Evolutionary conservation across 2,329 filamentous ascomycete genomes (phyloP).

Genomic region (Aspergillus fumigatiaffinis): DNA sequence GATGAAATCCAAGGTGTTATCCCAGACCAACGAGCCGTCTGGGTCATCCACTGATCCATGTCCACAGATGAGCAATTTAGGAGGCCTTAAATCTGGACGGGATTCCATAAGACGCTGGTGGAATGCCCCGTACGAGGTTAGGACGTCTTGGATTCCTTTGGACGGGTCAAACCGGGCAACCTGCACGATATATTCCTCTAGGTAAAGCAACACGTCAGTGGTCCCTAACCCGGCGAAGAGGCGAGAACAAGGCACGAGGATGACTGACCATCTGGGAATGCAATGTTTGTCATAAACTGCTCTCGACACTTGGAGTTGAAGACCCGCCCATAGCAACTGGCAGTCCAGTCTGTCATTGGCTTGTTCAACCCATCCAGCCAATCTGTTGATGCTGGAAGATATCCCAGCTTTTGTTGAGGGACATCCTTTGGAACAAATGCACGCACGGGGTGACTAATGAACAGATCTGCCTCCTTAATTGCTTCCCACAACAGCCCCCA

Average conservation of each 20-base stretch:
- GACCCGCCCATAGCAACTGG: constrained; percentile 68
- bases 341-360: constrained; percentile 64
- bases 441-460: constrained; percentile 76
- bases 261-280: constrained; percentile 32
- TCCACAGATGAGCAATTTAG: constrained; percentile 69
- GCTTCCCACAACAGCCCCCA: constrained; percentile 73
- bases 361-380: constrained; percentile 85
- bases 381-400: constrained; percentile 76
- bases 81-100: constrained; percentile 53
- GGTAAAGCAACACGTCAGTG: constrained; percentile 45
- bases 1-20: constrained; percentile 65
- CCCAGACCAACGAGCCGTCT: constrained; percentile 68
- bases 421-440: constrained; percentile 70
- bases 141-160: constrained; percentile 74
- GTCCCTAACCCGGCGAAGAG: background rate
- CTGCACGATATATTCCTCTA: constrained; percentile 71
- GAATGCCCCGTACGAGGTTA: constrained; percentile 72
- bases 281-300: constrained; percentile 47
- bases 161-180: constrained; percentile 79
- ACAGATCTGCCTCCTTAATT: constrained; percentile 68
- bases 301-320: constrained; percentile 62
- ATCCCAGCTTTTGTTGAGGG: constrained; percentile 62
- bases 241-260: background rate
- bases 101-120: constrained; percentile 54
- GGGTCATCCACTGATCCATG: constrained; percentile 80